Evolutionary conservation across 164 flowering plant species (phyloP), one percentile per base, ranked within the genome.

Genomic region (Aristolochia fimbriata): DNA sequence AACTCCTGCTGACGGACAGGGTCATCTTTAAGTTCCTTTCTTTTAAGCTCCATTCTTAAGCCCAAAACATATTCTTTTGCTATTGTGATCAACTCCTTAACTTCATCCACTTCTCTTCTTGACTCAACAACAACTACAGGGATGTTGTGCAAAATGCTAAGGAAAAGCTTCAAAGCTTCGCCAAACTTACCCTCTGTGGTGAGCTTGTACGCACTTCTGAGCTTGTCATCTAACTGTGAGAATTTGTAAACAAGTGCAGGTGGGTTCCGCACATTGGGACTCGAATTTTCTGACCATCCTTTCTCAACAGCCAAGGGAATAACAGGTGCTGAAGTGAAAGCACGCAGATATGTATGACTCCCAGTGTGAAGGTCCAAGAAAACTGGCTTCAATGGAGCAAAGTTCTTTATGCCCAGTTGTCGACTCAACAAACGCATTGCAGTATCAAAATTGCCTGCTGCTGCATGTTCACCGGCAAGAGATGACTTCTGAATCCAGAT

Each of bases 391-490:
- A 88, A 68, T 47, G 94, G 97, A 53, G 72, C 70, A 70, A 91
- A 91, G 62, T 86, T 91, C 48, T 63, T 74, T 14, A 91, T 78
- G 19, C 90, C 90, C 65, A 84, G 62, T 62, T 84, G 90, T 46
- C 90, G 76, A 76, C 61, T 76, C 64, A 84, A 70, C 60, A 84
- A 66, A 47, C 83, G 80, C 87, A 80, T 79, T 10, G 87, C 85
- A 46, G 87, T 82, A 43, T 84, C 90, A 43, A 87, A 90, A 63
- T 86, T 80, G 25, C 96, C 97, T 57, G 94, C 94, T 47, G 97
- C 97, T 27, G 94, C 97, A 73, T 91, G 97, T 61, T 88, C 97
- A 24, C 90, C 90, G 47, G 96, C 92, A 66, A 91, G 86, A 55
- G 94, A 86, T 4, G 96, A 91, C 55, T 65, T 78, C 72, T 86